phyloP scores from a whole-genome alignment of 2,329 filamentous ascomycete genomes.

The Chalaropsis ovoidea region DNA sequence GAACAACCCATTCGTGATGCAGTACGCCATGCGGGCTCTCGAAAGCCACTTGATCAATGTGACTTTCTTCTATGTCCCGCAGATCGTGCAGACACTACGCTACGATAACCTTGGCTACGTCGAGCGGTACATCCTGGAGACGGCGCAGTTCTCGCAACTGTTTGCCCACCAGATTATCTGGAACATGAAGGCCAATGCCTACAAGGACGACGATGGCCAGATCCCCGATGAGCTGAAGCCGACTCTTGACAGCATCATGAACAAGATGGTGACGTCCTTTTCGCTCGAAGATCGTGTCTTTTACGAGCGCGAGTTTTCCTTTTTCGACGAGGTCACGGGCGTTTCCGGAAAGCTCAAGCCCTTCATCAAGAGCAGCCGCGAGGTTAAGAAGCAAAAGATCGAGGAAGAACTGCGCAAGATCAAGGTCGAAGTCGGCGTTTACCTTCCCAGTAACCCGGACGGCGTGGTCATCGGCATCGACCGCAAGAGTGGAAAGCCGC shows the following conservation, averaged over 20 bases:
- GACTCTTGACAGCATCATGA: constrained; percentile 81
- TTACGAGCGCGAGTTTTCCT: constrained; percentile 91
- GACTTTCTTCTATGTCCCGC: constrained; percentile 97
- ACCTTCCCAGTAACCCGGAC: constrained; percentile 92
- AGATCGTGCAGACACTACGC: constrained; percentile 89
- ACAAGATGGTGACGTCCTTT: constrained; percentile 72
- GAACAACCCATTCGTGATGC: constrained; percentile 84
- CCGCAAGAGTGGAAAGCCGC: constrained; percentile 89
- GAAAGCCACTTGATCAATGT: constrained; percentile 94
- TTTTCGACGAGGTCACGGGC: constrained; percentile 92
- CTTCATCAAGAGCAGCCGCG: constrained; percentile 81
- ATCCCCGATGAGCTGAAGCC: constrained; percentile 89
- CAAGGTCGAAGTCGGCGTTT: constrained; percentile 92
- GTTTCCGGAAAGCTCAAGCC: constrained; percentile 95
- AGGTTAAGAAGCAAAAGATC: constrained; percentile 98
- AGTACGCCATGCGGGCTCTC: constrained; percentile 91
- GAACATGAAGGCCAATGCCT: constrained; percentile 99
- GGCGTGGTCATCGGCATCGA: constrained; percentile 97
- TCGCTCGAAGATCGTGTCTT: constrained; percentile 68
- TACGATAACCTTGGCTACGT: constrained; percentile 93
- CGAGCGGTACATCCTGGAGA: constrained; percentile 92
- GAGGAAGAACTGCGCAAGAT: constrained; percentile 97
- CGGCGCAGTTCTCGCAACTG: constrained; percentile 91
- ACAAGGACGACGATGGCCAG: constrained; percentile 88
- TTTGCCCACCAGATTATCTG: constrained; percentile 99